Base-by-base conservation (phyloP, 139 green algal species). In the Trebouxia sp. region DNA sequence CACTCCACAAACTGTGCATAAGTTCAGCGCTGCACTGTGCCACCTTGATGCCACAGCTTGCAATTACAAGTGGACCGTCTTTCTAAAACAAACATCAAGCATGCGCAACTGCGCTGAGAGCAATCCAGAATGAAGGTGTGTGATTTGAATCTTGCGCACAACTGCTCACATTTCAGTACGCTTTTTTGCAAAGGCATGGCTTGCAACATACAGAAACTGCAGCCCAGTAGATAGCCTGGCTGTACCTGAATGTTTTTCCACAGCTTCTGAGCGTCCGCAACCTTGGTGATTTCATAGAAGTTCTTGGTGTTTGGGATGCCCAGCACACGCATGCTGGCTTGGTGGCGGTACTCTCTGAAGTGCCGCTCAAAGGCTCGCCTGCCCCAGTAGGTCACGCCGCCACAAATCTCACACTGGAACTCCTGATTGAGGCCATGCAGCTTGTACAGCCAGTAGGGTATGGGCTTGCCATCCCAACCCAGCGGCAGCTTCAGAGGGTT, bases 361-460 rank as follows among this genome's bases (percentile, higher is more conserved):
- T 99, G 97, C 42, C 90, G 90, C 90, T 99, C 97, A 85, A 96
- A 99, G 26, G 94, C 97, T 12, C 97, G 85, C 37, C 97, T 92
- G 32, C 96, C 96, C 91, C 93, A 97, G 86, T 98, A 99, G 65
- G 76, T 95, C 48, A 93, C 91, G 80, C 94, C 93, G 56, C 97
- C 97, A 82, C 97, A 99, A 66, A 99, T 99, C 88, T 99, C 97
- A 84, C 97, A 99, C 77, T 92, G 91, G 83, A 95, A 98, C 85
- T 98, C 94, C 77, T 97, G 92, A 82, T 98, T 98, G 28, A 99
- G 88, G 12, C 97, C 97, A 82, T 99, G 97, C 83, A 99, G 90
- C 90, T 99, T 99, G 91, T 99, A 99, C 37, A 99, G 93, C 97
- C 97, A 99, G 88, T 98, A 99, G 32, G 97, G 97, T 83, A 99